Base-by-base conservation (phyloP, 805 yeast species). In the Myxozyma sirexii region DNA sequence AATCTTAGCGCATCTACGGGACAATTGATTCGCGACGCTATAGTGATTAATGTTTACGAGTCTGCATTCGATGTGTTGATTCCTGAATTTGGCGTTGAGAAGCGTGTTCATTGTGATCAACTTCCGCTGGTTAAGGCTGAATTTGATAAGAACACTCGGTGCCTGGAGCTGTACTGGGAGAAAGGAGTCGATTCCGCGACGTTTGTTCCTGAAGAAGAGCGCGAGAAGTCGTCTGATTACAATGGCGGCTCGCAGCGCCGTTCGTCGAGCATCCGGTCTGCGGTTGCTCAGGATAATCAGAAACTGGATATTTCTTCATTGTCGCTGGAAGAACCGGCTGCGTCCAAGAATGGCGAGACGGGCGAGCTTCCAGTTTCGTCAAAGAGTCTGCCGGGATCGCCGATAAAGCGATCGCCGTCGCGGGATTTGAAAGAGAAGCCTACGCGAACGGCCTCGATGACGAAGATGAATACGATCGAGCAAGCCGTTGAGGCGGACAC, bases 91-190 rank as follows among this genome's bases (percentile, higher is more conserved):
- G 97, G 97, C 45, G 88, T 92, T 68, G 97, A 92, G 72, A 92
- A 92, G 74, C 81, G 97, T 69, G 97, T 92, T 23, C 99, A 94
- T 70, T 97, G 98, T 27, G 99, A 94, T 75, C 98, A 94, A 75
- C 78, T 94, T 57, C 98, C 98, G 10, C 78, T 93, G 63, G 83
- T 83, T 24, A 92, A 91, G 73, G 98, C 97, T 4, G 98, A 94
- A 73, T 94, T 88, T 72, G 92, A 89, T 72, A 88, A 86, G 70
- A 69, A 71, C 17, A 76, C 81, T 42, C 80, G 90, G 46, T 75
- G 84, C 8, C 79, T 93, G 69, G 97, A 93, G 71, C 77, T 93
- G 50, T 90, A 82, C 71, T 93, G 99, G 99, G 96, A 90, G 73
- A 84, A 83, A 54, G 93, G 92, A n/a, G 83, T 88, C 55, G 97